Evolutionary conservation across 1,284 basidiomycete species (phyloP), one percentile per base, ranked within the genome.

Genomic region (Grifola frondosa): DNA sequence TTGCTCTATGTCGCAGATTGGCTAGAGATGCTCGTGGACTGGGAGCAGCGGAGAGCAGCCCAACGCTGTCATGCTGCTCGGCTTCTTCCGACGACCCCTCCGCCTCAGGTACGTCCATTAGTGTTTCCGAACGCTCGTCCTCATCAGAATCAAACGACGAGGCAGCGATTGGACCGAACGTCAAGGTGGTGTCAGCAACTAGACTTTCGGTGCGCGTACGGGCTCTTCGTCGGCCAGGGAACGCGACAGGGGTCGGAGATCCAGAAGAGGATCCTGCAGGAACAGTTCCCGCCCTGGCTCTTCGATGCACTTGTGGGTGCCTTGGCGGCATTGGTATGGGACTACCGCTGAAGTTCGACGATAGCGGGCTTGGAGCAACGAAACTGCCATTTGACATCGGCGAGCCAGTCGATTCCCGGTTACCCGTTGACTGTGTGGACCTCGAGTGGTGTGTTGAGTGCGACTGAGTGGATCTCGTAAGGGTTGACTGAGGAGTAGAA

Each of bases 241-340:
- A 75, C 13, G 61, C 62, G 22, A 76, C 61, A 0, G 78, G 71
- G 1, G 72, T 68, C 8, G 75, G 71, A 4, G 75, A 72, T 2
- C 68, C 67, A 4, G 70, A 69, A 3, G 73, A 59, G 15, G 68
- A 65, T 28, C 68, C 57, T 40, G 63, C 53, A 11, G 78, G 78
- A 4, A 77, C 69, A 0, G 78, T 81, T 19, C 77, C 77, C 30
- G 77, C 71, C 48, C 75, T 73, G 61, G 48, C 69, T 65, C 52
- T 68, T 66, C 48, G 64, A 20, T 51, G 56, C 31, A 40, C 56
- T 44, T 53, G 74, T 13, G 81, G 81, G 59, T 84, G 82, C 29
- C 81, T 67, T 11, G 82, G 83, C 0, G 86, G 85, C 79, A 86
- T 84, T 11, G 87, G 84, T 42, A 88, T 82, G 0, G 66, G 70